phyloP scores from a whole-genome alignment of 257 asterid genomes.

The Craterostigma plantagineum region DNA sequence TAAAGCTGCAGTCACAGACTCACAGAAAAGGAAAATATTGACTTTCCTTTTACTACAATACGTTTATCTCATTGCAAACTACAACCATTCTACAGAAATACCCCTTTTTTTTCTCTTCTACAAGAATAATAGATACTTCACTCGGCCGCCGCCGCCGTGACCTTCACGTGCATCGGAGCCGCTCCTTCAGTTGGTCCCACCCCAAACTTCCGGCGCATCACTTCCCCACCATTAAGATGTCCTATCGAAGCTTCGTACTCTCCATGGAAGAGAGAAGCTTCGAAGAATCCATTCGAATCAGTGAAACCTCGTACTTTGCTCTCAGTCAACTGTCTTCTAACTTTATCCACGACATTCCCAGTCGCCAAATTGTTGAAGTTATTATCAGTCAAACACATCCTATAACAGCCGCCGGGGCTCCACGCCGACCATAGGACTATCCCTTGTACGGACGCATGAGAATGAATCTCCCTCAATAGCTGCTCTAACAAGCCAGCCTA shows the following conservation, averaged over 20 bases:
- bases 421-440: constrained; percentile 35
- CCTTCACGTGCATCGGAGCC: too few relatives aligned
- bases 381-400: constrained; percentile 47
- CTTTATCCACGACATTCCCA: constrained; percentile 32
- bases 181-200: too few relatives aligned
- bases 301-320: neutral
- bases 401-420: constrained; percentile 34
- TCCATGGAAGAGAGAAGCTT: neutral
- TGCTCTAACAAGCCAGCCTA: constrained; percentile 25
- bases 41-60: too few relatives aligned
- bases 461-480: constrained; percentile 25
- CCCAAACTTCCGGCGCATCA: too few relatives aligned
- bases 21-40: too few relatives aligned
- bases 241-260: neutral
- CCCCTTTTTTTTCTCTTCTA: too few relatives aligned
- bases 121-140: too few relatives aligned
- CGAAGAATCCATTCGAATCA: neutral
- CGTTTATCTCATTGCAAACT: too few relatives aligned
- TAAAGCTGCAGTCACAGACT: too few relatives aligned
- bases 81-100: too few relatives aligned
- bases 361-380: constrained; percentile 35
- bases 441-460: constrained; percentile 22
- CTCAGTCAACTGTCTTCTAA: neutral
- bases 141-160: too few relatives aligned
- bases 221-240: neutral